phyloP scores from a whole-genome alignment of 257 asterid genomes.

The Agastache rugosa region DNA sequence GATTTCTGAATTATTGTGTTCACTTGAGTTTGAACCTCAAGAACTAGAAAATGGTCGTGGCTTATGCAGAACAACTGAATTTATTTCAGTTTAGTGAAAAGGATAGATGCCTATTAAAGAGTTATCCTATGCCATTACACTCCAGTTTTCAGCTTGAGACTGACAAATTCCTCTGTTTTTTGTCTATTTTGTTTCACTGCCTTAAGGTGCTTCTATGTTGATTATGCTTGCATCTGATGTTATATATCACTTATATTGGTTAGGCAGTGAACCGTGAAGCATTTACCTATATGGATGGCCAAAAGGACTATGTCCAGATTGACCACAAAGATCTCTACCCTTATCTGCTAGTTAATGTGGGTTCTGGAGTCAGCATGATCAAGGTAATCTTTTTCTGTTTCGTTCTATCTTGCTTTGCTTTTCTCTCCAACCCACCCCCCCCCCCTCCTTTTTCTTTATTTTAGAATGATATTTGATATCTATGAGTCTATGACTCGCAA shows the following conservation, averaged over 20 bases:
- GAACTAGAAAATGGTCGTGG: constrained; percentile 6
- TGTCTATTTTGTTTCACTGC: background rate
- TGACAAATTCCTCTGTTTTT: background rate
- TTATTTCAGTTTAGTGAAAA: background rate
- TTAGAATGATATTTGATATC: background rate
- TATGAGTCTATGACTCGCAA: background rate
- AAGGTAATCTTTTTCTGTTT: constrained; percentile 56
- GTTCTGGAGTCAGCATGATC: constrained; percentile 99
- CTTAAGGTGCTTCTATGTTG: constrained; percentile 26
- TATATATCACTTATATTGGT: constrained; percentile 36
- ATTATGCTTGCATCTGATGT: constrained; percentile 28
- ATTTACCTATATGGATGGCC: constrained; percentile 75
- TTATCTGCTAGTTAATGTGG: constrained; percentile 94
- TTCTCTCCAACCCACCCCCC: too few species aligned
- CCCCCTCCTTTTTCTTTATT: background rate
- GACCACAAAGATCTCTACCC: constrained; percentile 88
- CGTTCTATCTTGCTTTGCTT: background rate
- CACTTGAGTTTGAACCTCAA: too few species aligned
- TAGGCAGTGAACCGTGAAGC: constrained; percentile 91
- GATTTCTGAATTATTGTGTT: too few species aligned
- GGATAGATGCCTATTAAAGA: constrained; percentile 13
- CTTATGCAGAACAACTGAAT: background rate
- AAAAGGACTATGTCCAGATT: constrained; percentile 75
- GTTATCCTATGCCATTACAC: background rate
- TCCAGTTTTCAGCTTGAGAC: constrained; percentile 20